Percentiles rank a stretch among this genome's conserved stretches.
Conservation (phyloP, 805 yeast genomes). For the Wickerhamomyces rabaulensis region DNA sequence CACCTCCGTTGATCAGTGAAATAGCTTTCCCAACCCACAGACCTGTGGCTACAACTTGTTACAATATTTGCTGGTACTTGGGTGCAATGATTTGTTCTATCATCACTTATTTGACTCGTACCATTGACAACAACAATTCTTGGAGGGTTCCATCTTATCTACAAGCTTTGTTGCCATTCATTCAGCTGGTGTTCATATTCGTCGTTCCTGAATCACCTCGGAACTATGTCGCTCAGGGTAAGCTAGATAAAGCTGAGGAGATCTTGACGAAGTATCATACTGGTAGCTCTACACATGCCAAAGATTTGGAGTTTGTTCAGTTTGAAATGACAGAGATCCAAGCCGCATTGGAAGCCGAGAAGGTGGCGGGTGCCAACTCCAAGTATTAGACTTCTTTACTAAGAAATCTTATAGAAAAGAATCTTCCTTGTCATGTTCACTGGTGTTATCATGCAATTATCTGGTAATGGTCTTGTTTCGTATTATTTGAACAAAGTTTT, state of each 20-base stretch:
- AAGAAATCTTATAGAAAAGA: constrained; percentile 36
- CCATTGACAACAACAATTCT: constrained; percentile 26
- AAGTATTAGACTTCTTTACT: constrained; percentile 31
- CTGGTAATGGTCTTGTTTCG: constrained; percentile 47
- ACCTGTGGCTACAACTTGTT: constrained; percentile 21
- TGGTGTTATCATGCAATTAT: constrained; percentile 36
- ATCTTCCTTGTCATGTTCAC: constrained; percentile 29
- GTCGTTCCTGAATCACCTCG: constrained; percentile 49
- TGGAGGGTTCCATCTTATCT: constrained; percentile 53
- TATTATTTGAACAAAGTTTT: constrained; percentile 47
- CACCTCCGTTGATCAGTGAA: constrained; percentile 45
- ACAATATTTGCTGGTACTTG: constrained; percentile 45
- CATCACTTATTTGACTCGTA: constrained; percentile 24
- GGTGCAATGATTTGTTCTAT: constrained; percentile 44
- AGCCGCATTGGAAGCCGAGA: constrained; percentile 36
- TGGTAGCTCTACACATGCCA: constrained; percentile 24
- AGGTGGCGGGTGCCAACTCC: constrained; percentile 23
- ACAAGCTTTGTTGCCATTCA: constrained; percentile 42
- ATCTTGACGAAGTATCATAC: constrained; percentile 36
- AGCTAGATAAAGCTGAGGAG: constrained; percentile 35
- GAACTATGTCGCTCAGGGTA: constrained; percentile 35
- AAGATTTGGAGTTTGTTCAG: constrained; percentile 24
- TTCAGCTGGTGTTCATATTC: constrained; percentile 32
- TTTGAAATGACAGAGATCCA: constrained; percentile 36
- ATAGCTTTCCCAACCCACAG: constrained; percentile 30